These are phyloP conservation scores for Bonnemaisonia californica DNA, from an alignment of 31 red algal species.

Conservation along the genomic window DNA sequence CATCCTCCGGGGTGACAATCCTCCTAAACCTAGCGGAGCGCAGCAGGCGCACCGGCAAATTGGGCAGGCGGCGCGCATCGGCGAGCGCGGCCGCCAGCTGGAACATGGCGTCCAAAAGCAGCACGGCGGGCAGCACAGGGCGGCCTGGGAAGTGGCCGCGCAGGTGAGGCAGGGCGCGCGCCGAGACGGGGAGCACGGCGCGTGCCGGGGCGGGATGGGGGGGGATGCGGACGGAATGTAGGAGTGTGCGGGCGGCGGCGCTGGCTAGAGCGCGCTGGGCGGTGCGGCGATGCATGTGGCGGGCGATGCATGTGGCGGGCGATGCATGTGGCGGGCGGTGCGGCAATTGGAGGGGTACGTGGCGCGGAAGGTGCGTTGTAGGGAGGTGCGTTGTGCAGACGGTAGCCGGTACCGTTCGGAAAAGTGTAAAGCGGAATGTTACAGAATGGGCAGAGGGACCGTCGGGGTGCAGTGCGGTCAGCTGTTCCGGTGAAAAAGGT, in stretches of 20 bases:
- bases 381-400: no score
- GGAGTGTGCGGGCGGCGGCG: not conserved
- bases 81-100: constrained; percentile 5
- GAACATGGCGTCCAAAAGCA: constrained; percentile 10
- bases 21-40: not conserved
- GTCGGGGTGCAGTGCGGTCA: no score
- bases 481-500: no score
- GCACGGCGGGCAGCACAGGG: constrained; percentile 15
- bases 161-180: not conserved
- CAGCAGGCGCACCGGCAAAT: not conserved
- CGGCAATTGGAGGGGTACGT: no score
- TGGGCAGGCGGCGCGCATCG: not conserved
- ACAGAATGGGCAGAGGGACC: no score
- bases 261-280: not conserved
- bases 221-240: not conserved
- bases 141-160: constrained; percentile 9
- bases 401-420: no score
- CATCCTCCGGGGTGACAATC: constrained; percentile 12
- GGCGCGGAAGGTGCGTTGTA: no score
- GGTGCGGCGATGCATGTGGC: not conserved
- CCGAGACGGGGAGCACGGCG: constrained; percentile 1
- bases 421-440: no score
- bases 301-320: no score
- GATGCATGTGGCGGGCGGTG: no score
- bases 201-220: not conserved